Percentiles rank a stretch among this genome's conserved stretches.
phyloP scores from a whole-genome alignment of 768 basidiomycete species.

The Epithele typhae region DNA sequence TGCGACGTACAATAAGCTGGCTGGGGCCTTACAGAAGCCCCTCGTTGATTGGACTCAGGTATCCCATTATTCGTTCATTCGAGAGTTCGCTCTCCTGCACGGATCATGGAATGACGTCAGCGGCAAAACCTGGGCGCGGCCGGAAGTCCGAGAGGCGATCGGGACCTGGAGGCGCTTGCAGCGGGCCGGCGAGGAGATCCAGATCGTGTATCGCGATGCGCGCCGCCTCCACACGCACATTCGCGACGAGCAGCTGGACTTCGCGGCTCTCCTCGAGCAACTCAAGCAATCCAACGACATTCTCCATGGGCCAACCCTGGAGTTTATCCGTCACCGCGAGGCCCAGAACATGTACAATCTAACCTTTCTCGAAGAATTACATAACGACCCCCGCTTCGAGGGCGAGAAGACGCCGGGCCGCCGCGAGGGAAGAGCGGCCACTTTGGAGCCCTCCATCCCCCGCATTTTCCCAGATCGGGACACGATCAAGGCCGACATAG shows the following conservation, averaged over 20 bases:
- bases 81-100: constrained; percentile 26
- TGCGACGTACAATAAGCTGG: constrained; percentile 17
- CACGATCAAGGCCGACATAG: too few relatives aligned
- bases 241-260: constrained; percentile 17
- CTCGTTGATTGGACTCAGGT: constrained; percentile 21
- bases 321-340: constrained; percentile 3
- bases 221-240: constrained; percentile 24
- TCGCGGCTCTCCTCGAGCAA: not conserved
- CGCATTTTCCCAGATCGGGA: not conserved
- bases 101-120: constrained; percentile 20
- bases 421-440: too few relatives aligned
- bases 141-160: constrained; percentile 19
- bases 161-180: constrained; percentile 14
- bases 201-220: constrained; percentile 21
- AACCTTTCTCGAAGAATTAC: constrained; percentile 3
- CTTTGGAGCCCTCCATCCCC: not conserved
- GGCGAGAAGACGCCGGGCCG: constrained; percentile 1
- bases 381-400: constrained; percentile 1
- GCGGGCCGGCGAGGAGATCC: constrained; percentile 23
- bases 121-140: constrained; percentile 24
- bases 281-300: not conserved
- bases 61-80: constrained; percentile 24
- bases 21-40: not conserved
- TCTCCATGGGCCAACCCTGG: not conserved
- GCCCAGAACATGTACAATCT: constrained; percentile 3